phyloP scores from a whole-genome alignment of 208 protist genomes.

The Hexamita inflata region DNA sequence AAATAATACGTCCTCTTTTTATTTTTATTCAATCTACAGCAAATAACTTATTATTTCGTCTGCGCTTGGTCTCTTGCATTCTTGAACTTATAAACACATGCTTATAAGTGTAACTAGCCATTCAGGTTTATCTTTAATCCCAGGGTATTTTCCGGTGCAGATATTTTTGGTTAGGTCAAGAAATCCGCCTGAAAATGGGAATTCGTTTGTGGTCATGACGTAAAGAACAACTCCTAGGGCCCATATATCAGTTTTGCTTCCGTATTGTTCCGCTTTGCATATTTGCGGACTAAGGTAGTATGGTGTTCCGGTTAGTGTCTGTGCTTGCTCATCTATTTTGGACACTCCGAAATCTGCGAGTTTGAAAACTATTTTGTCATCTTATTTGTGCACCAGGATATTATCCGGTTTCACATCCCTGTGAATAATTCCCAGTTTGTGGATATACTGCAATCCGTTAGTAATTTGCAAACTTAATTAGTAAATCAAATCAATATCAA shows the following conservation, averaged over 20 bases:
- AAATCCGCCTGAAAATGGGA: too few species aligned
- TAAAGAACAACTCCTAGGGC: constrained; percentile 28
- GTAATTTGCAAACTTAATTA: constrained; percentile 6
- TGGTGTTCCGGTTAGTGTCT: constrained; percentile 73
- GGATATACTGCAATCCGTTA: neutral
- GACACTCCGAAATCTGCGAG: constrained; percentile 37
- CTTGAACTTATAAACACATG: too few species aligned
- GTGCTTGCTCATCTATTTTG: constrained; percentile 28
- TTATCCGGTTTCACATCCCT: constrained; percentile 13
- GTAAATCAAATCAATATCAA: too few species aligned
- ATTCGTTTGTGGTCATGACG: constrained; percentile 21
- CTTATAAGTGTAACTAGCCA: too few species aligned
- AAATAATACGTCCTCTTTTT: too few species aligned
- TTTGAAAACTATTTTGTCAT: constrained; percentile 9
- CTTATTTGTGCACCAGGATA: neutral
- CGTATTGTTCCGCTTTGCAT: constrained; percentile 73
- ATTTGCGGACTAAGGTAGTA: constrained; percentile 83
- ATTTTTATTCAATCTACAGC: too few species aligned
- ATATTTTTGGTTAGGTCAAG: too few species aligned
- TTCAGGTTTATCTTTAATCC: too few species aligned
- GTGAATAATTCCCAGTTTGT: constrained; percentile 5
- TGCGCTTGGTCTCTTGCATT: too few species aligned
- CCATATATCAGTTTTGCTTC: constrained; percentile 66
- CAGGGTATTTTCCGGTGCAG: too few species aligned
- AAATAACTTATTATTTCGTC: too few species aligned